Base-by-base conservation (phyloP, 1,139 yeast genomes). In the Geotrichum candidum region DNA sequence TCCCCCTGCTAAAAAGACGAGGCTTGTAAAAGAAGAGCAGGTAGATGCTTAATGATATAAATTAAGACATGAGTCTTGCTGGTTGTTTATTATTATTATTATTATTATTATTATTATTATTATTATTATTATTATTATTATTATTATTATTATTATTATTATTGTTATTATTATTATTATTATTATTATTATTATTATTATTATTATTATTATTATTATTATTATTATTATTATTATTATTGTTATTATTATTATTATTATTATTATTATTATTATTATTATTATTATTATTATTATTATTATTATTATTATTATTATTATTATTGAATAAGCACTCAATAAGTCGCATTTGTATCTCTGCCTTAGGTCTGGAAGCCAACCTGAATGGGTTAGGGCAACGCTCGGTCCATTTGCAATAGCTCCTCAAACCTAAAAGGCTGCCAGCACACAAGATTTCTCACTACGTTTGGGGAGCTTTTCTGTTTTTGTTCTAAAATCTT, bases 1-100 rank as follows among this genome's bases (percentile, higher is more conserved):
- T 2, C 62, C 62, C 33, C 62, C 62, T 7, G 27, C 38, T 2
- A 56, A 56, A 23, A 56, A 56, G 52, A 15, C 54, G 18, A 51
- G 45, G 53, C 23, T 51, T 35, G 35, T 51, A 27, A 51, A 25
- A 41, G 33, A 51, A 5, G 53, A 51, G 33, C 29, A 25, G 13
- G 53, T 50, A 18, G 53, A 25, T 3, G 53, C n/a, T 9, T 50
- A 23, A 11, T 23, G 29, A 11, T 50, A 2, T 13, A 23, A 7
- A 23, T 50, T 23, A 23, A 29, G 53, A 7, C 48, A n/a, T n/a
- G 22, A 9, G 48, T 41, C 33, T 51, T 50, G 23, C 4, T 51
- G 53, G 41, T 25, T 50, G 5, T 22, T 27, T 50, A 3, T 25
- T 27, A 23, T 50, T 27, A n/a, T 11, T 25, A 11, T 50, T 50